These are phyloP conservation scores for Stellera chamaejasme DNA, from an alignment of 345 rosid species.

Conservation along the genomic window DNA sequence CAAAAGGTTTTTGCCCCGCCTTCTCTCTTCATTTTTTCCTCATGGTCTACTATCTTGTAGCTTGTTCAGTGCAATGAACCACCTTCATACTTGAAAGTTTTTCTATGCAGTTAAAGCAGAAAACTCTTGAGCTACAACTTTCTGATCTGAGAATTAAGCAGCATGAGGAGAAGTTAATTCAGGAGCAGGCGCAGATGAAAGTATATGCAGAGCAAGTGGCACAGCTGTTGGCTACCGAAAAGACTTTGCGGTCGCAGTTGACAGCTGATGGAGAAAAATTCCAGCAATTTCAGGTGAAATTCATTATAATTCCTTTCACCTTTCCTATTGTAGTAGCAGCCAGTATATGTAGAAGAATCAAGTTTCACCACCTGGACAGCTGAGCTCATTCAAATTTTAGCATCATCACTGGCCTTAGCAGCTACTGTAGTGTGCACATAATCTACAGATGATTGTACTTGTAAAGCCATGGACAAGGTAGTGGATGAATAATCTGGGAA, in stretches of 20 bases:
- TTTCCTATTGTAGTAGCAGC: constrained; percentile 2
- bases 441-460: no score
- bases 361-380: no score
- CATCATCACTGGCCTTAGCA: no score
- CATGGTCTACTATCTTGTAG: not conserved
- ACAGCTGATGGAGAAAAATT: constrained; percentile 93
- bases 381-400: no score
- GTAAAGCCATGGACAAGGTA: no score
- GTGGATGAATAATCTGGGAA: no score
- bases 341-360: not conserved
- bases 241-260: constrained; percentile 72
- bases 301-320: constrained; percentile 2
- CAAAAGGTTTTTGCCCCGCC: constrained; percentile 42
- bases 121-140: constrained; percentile 73
- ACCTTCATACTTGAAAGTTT: constrained; percentile 10
- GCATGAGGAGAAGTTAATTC: constrained; percentile 70
- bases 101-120: constrained; percentile 72
- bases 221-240: constrained; percentile 77
- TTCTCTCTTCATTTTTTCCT: not conserved
- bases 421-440: no score
- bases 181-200: constrained; percentile 91
- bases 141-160: constrained; percentile 74
- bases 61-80: not conserved
- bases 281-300: constrained; percentile 80
- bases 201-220: constrained; percentile 84